Percentiles rank a stretch among this genome's conserved stretches.
Evolutionary conservation across 768 basidiomycete species (phyloP).

Genomic region (Podaxis mareebaensis): DNA sequence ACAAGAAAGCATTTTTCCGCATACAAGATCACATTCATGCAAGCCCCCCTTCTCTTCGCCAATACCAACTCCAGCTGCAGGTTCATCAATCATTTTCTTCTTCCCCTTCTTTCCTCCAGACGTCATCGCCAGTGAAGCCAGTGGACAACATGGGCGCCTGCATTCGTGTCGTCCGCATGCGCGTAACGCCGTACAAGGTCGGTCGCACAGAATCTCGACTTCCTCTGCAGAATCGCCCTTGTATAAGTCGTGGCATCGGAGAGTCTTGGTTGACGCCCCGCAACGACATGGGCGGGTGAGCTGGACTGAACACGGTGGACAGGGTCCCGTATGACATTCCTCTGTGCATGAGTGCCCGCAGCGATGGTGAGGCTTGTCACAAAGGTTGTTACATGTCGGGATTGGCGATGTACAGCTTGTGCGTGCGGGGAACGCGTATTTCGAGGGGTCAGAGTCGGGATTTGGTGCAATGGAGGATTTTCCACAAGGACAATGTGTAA

Average conservation of each 20-base stretch:
- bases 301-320: conserved; percentile 74
- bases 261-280: conserved; percentile 59
- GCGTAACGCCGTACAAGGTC: conserved; percentile 74
- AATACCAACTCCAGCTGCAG: conserved; percentile 28
- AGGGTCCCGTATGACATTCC: conserved; percentile 75
- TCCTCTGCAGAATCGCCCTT: conserved; percentile 34
- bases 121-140: conserved; percentile 58
- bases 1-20: conserved; percentile 70
- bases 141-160: conserved; percentile 82
- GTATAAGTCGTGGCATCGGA: conserved; percentile 54
- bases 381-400: conserved; percentile 74
- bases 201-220: conserved; percentile 75
- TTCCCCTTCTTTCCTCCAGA: conserved; percentile 56
- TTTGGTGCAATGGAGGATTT: conserved; percentile 50
- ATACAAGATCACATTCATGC: conserved; percentile 84
- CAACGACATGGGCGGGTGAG: conserved; percentile 86
- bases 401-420: conserved; percentile 70
- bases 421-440: conserved; percentile 42
- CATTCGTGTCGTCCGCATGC: conserved; percentile 90
- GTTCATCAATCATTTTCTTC: conserved; percentile 40
- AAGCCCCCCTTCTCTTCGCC: conserved; percentile 66
- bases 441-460: conserved; percentile 24
- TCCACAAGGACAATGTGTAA: conserved; percentile 85
- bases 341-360: conserved; percentile 77
- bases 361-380: conserved; percentile 57